These are phyloP conservation scores for Phialemoniopsis sp. DNA, from an alignment of 2,329 filamentous ascomycete species.

Conservation along the genomic window DNA sequence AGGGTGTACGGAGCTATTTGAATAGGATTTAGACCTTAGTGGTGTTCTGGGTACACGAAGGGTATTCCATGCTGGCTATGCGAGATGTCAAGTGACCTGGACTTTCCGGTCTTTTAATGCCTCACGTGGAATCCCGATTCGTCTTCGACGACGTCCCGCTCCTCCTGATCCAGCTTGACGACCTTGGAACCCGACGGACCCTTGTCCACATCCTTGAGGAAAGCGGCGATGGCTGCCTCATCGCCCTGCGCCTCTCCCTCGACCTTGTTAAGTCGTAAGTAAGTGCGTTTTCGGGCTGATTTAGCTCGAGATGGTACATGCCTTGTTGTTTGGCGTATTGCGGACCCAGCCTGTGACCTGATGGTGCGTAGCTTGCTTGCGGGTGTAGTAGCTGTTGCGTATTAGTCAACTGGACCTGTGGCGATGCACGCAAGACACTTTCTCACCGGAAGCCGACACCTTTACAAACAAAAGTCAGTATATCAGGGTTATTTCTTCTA, in stretches of 20 bases:
- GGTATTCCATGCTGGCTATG: too few relatives aligned
- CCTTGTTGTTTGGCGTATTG: conserved; percentile 54
- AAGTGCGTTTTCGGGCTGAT: background rate
- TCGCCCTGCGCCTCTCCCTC: conserved; percentile 84
- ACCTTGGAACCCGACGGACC: conserved; percentile 73
- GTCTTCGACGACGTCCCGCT: conserved; percentile 59
- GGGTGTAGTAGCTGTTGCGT: conserved; percentile 46
- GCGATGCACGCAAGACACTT: conserved; percentile 8
- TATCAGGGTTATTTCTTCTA: too few relatives aligned
- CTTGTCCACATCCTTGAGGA: conserved; percentile 70
- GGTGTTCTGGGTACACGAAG: too few relatives aligned
- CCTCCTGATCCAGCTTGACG: conserved; percentile 65
- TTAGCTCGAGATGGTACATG: conserved; percentile 13
- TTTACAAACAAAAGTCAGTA: too few relatives aligned
- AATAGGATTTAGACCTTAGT: too few relatives aligned
- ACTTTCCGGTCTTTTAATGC: too few relatives aligned
- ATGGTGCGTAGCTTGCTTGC: conserved; percentile 43
- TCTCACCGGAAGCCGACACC: conserved; percentile 57
- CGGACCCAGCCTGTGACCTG: conserved; percentile 58
- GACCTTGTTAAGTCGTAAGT: conserved; percentile 52
- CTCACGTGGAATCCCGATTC: conserved; percentile 64
- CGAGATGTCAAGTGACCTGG: too few relatives aligned
- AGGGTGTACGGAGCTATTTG: too few relatives aligned
- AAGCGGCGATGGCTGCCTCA: conserved; percentile 58
- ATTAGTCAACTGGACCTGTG: background rate